Base-by-base conservation (phyloP, 371 early-diverging fungal genomes). In the Lichtheimia ramosa region DNA sequence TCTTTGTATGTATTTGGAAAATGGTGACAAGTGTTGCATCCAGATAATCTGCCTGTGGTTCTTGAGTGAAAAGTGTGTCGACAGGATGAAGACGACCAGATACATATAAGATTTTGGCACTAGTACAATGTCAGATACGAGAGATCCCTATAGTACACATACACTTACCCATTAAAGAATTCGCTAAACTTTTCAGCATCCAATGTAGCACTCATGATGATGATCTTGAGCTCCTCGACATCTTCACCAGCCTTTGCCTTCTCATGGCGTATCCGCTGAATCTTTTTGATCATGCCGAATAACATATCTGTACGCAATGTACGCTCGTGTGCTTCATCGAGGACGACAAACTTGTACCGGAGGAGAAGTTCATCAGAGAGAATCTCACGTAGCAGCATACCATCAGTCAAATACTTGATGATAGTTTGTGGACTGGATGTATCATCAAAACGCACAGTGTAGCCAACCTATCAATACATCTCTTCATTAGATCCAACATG, bases 281-380 rank as follows among this genome's bases (percentile, higher is more conserved):
- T 90, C 20, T 83, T 84, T 65, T 96, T 95, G 21, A 95, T 79
- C 90, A 94, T 91, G 18, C 96, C 97, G 67, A 99, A 91, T 41
- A 99, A 66, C 63, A 99, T 89, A 73, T 99, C 99, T 0, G 99
- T 99, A 52, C 97, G 83, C 56, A 97, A 63, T 1, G 95, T 97
- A 50, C 99, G 89, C 77, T 99, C 99, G 78, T 99, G 99, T 1
- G 98, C 99, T 74, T 99, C 99, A 66, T 99, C 99, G 34, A 99
- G 75, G 13, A 97, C 85, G 52, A 99, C 86, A 7, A 92, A 87
- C 28, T 89, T 88, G 77, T 99, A 99, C 46, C 85, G 74, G 2
- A 76, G 58, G 20, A 97, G 69, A 42, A 91, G 51, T 13, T 87
- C 83, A 65, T 98, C 97, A 2, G 90, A 83, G 43, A 99, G 79